A percentile compares a stretch with the other conserved stretches of the same genome.
phyloP scores from a whole-genome alignment of 2,329 filamentous ascomycete genomes.

The Trichoderma sp. region DNA sequence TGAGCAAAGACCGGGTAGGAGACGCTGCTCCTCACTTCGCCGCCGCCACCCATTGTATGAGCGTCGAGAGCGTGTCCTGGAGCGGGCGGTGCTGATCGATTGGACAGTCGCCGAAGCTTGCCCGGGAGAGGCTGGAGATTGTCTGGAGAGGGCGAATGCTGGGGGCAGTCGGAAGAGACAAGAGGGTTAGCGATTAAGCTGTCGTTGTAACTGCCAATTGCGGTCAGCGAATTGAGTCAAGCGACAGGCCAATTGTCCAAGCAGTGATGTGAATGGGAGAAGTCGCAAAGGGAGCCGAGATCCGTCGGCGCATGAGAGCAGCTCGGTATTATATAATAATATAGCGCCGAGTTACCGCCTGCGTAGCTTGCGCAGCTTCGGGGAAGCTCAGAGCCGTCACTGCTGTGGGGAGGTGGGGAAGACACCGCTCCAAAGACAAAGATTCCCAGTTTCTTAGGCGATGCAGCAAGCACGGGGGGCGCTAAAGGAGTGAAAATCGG shows the following conservation, averaged over 20 bases:
- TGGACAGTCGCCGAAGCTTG: constrained; percentile 41
- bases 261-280: not conserved
- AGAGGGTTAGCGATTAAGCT: constrained; percentile 33
- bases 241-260: constrained; percentile 22
- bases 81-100: constrained; percentile 46
- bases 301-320: not conserved
- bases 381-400: constrained; percentile 21
- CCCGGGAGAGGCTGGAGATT: constrained; percentile 31
- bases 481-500: constrained; percentile 6
- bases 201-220: constrained; percentile 33
- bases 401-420: constrained; percentile 21
- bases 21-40: constrained; percentile 49
- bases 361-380: constrained; percentile 6
- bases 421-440: constrained; percentile 9
- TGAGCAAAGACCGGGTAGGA: constrained; percentile 58
- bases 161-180: constrained; percentile 35
- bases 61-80: constrained; percentile 38
- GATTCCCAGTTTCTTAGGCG: constrained; percentile 16
- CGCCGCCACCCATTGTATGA: constrained; percentile 57
- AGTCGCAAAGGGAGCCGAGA: not conserved
- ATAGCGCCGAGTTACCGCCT: not conserved
- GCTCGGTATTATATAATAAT: constrained; percentile 19
- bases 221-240: constrained; percentile 32
- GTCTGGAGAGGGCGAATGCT: constrained; percentile 34
- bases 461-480: constrained; percentile 5